phyloP scores from a whole-genome alignment of 2,329 filamentous ascomycete species.

The Trichoderma pleuroti region DNA sequence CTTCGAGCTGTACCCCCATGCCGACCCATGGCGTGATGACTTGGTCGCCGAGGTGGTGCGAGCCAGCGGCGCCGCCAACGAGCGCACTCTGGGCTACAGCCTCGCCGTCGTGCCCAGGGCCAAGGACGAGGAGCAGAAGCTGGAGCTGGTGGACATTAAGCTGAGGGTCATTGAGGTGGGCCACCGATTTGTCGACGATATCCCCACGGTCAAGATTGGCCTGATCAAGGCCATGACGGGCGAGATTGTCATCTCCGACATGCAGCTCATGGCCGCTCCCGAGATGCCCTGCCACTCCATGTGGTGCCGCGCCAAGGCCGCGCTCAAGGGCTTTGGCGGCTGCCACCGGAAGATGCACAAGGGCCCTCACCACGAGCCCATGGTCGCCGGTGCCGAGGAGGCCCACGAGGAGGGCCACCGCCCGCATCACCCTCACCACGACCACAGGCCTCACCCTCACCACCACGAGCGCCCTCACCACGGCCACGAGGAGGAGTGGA shows the following conservation, averaged over 20 bases:
- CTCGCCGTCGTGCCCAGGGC: constrained; percentile 42
- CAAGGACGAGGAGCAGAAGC: constrained; percentile 47
- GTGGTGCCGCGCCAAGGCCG: constrained; percentile 48
- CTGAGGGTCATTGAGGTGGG: constrained; percentile 60
- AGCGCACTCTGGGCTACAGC: constrained; percentile 48
- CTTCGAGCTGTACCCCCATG: constrained; percentile 55
- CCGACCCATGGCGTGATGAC: constrained; percentile 43
- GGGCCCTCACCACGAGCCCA: not conserved
- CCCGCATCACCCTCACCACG: constrained; percentile 21
- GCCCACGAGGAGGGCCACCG: constrained; percentile 4
- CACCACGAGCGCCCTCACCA: constrained; percentile 22
- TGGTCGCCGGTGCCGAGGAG: not conserved
- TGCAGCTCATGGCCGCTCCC: constrained; percentile 37
- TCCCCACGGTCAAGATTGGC: constrained; percentile 56
- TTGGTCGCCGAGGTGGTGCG: constrained; percentile 47
- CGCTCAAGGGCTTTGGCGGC: constrained; percentile 27
- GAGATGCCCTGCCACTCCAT: constrained; percentile 42
- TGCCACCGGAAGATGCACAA: constrained; percentile 23
- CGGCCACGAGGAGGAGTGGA: constrained; percentile 2
- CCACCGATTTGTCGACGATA: constrained; percentile 49
- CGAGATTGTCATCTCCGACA: constrained; percentile 52
- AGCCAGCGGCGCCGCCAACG: constrained; percentile 35
- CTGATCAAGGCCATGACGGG: constrained; percentile 57
- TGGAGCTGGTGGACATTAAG: constrained; percentile 52
- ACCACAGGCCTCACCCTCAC: constrained; percentile 25